Base-by-base conservation (phyloP, 306 rosid species). In the Mimosa bimucronata region DNA sequence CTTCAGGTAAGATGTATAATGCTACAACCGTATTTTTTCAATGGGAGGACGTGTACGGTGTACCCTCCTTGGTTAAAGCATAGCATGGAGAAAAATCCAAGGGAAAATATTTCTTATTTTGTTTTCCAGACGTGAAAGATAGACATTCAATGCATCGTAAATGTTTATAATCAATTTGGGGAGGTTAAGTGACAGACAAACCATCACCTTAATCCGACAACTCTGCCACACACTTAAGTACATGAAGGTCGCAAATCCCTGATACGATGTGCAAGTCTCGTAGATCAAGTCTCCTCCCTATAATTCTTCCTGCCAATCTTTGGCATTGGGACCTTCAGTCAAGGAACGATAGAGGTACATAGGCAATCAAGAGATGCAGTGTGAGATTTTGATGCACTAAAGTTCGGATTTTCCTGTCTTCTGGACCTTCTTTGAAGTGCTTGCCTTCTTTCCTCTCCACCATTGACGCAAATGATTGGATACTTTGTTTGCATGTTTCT, bases 351-450 rank as follows among this genome's bases (percentile, higher is more conserved):
- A 61, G 79, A 52, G 48, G n/a, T 21, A 44, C 79, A 38, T 66
- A 31, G 26, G 80, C 30, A 45, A 68, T 67, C 72, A 78, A 61
- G 64, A 48, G 66, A 50, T 44, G 65, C 44, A 34, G 73, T 8
- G 21, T 75, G 58, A 72, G 67, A 28, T 79, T 44, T 6, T 9
- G 30, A 69, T 65, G 38, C 68, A 11, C 88, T 91, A 95, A 66
- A 95, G 97, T 55, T 95, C 99, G 73, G 86, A 83, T 79, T 94
- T 92, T 74, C 79, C 61, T 70, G 79, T 45, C 61, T 88, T 91
- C 6, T 88, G 45, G 23, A 85, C 82, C 82, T 90, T 92, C 78
- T 84, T 86, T 64, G 92, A 80, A 41, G 76, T 81, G 52, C 84
- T 28, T 57, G 84, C 66, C 72, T 88, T 89, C 72, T 84, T 81